phyloP scores from a whole-genome alignment of 2,329 filamentous ascomycete genomes.

The Talaromyces amestolkiae region DNA sequence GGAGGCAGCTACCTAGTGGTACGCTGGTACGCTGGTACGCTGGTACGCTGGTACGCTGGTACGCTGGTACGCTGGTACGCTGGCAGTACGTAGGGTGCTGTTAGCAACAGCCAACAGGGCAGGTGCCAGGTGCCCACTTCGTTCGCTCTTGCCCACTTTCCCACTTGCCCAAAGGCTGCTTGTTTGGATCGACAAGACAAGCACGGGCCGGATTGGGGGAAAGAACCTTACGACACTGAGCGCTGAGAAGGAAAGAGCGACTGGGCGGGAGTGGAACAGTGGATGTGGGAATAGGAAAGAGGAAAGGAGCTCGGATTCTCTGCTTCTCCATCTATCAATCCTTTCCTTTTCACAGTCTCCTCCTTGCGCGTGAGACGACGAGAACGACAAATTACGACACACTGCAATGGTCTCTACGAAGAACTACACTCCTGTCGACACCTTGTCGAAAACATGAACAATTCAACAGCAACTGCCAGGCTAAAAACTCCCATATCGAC shows the following conservation, averaged over 20 bases:
- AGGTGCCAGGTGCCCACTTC: slow-evolving; percentile 5
- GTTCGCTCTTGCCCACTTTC: not conserved
- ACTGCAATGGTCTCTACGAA: not conserved
- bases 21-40: too few relatives aligned
- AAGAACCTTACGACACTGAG: not conserved
- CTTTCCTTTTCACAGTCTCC: not conserved
- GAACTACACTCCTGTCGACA: not conserved
- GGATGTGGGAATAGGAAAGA: not conserved
- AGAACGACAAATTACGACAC: not conserved
- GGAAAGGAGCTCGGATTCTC: not conserved
- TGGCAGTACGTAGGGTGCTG: too few relatives aligned
- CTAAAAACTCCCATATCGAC: not conserved
- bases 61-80: too few relatives aligned
- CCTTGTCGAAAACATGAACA: not conserved
- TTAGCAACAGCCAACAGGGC: not conserved
- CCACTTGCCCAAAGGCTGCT: slow-evolving; percentile 1
- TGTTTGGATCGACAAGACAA: slow-evolving; percentile 21
- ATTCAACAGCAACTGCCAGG: not conserved
- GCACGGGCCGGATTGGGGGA: slow-evolving; percentile 17
- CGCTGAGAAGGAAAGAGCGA: not conserved
- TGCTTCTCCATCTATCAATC: not conserved
- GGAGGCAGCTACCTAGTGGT: too few relatives aligned
- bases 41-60: too few relatives aligned
- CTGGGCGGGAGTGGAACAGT: not conserved
- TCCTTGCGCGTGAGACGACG: not conserved